Evolutionary conservation across 306 rosid genomes (phyloP).

Genomic region (Vigna unguiculata): DNA sequence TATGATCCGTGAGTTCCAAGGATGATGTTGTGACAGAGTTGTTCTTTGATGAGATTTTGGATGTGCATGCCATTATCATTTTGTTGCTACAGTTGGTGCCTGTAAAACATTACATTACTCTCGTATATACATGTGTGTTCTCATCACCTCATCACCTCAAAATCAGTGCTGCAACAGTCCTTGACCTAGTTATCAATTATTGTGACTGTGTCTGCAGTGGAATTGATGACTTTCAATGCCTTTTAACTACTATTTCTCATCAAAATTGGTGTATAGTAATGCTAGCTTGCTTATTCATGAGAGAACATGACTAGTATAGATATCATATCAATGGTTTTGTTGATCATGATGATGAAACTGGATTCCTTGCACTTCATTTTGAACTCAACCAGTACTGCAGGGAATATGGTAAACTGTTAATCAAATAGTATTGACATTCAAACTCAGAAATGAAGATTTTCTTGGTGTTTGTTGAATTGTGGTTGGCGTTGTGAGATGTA

Average conservation of each 20-base stretch:
- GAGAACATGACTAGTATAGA: background rate
- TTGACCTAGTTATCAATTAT: background rate
- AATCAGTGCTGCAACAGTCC: constrained; percentile 5
- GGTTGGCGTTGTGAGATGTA: too few species aligned
- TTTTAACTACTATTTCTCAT: too few species aligned
- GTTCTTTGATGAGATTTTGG: background rate
- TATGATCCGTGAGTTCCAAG: constrained; percentile 1
- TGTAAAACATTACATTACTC: constrained; percentile 11
- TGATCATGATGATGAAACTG: background rate
- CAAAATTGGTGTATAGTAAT: background rate
- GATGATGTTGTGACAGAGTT: background rate
- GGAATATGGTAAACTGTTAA: too few species aligned
- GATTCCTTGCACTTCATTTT: background rate
- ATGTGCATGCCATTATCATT: background rate
- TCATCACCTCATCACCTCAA: constrained; percentile 7
- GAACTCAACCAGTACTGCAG: background rate
- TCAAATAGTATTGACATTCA: too few species aligned
- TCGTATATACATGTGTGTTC: background rate
- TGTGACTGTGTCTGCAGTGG: background rate
- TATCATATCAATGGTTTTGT: background rate
- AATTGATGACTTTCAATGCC: constrained; percentile 13
- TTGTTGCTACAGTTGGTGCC: background rate
- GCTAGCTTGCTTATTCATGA: background rate
- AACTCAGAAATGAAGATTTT: too few species aligned
- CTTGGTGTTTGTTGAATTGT: too few species aligned